Conservation (phyloP, 192 early-diverging fungal genomes). For the Entomortierella beljakovae region DNA sequence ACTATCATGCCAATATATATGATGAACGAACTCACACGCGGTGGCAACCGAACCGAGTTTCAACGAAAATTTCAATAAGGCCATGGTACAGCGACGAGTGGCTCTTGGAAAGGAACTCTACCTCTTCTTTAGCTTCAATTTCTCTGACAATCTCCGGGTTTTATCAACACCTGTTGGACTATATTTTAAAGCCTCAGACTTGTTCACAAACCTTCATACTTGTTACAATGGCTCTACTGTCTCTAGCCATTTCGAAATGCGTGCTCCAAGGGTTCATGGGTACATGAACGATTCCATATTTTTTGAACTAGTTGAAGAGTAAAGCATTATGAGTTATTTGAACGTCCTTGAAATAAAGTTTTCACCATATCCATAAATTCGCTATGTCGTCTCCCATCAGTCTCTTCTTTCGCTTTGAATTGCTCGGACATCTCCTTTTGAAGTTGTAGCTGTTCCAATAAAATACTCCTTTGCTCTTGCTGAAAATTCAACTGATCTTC, state of each 20-base stretch:
- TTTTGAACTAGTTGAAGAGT: background rate
- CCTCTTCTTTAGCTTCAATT: too few relatives aligned
- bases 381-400: background rate
- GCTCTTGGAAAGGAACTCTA: too few relatives aligned
- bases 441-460: background rate
- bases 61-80: too few relatives aligned
- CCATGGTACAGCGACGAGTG: too few relatives aligned
- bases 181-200: constrained; percentile 7
- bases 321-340: too few relatives aligned
- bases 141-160: background rate
- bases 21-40: too few relatives aligned
- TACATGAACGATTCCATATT: background rate
- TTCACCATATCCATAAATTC: background rate
- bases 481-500: background rate
- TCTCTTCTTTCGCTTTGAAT: background rate
- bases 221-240: constrained; percentile 16
- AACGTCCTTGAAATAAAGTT: background rate
- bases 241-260: background rate
- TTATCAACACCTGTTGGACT: constrained; percentile 4
- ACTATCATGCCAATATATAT: too few relatives aligned
- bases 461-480: too few relatives aligned
- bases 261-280: background rate
- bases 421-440: background rate
- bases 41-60: too few relatives aligned
- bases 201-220: constrained; percentile 19